Base-by-base conservation (phyloP, 139 green algal species). In the Closterium sp. region DNA sequence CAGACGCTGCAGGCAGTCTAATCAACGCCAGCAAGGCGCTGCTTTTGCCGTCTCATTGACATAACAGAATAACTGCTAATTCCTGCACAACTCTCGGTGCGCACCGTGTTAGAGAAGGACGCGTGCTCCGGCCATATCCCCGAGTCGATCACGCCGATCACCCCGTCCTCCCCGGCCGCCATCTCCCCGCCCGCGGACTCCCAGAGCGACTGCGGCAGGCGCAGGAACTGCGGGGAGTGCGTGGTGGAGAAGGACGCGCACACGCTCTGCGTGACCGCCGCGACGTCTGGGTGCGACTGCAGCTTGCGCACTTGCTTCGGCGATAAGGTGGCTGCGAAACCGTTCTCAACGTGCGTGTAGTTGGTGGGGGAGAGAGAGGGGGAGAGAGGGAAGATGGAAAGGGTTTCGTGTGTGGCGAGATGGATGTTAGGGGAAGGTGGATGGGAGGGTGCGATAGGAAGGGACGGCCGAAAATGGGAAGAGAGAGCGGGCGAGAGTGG, bases 131-230 rank as follows among this genome's bases (percentile, higher is more conserved):
- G 83, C 83, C 83, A 86, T 19, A 86, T 33, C 30, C 7, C 83
- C 31, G 83, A 19, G 81, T 86, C 83, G 21, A 86, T 21, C 30
- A 33, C 83, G 83, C 83, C 83, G 2, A 66, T 10, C 38, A 66
- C 38, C 38, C 16, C 38, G 38, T 66, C 38, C 4, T 85, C 81
- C 81, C 81, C 81, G 0, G 81, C 81, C n/a, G n/a, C 12, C 81
- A 9, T 32, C 81, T 34, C 81, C 3, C 81, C 81, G n/a, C 81
- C 81, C n/a, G 28, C 30, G 81, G 81, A 16, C 10, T 19, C 30
- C 81, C 81, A 85, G n/a, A 85, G n/a, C 81, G 81, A 34, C n/a
- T 85, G n/a, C n/a, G 81, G 81, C 16, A 85, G 81, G 81, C 30
- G 28, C 81, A 85, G 30, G 81, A 85, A 85, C 38, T 66, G 38